A percentile compares a stretch with the other conserved stretches of the same genome.
Evolutionary conservation across 768 basidiomycete species (phyloP).

Genomic region (Tylopilus plumbeoviolaceoides): DNA sequence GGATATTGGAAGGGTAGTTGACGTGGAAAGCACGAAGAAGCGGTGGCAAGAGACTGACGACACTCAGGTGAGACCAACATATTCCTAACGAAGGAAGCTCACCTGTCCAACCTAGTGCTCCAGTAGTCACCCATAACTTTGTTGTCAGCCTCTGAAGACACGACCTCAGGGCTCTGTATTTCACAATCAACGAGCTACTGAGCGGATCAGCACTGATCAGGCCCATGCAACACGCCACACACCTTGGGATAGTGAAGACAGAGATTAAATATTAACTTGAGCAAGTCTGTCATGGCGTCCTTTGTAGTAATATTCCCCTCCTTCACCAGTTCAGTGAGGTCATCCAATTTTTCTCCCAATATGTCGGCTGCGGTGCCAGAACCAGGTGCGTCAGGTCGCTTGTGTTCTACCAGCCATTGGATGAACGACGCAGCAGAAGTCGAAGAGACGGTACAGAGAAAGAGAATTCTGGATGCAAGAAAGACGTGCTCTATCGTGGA

Average conservation of each 20-base stretch:
- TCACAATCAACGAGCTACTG: constrained; percentile 41
- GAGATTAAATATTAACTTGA: constrained; percentile 84
- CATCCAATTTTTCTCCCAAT: constrained; percentile 57
- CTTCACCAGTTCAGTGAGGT: constrained; percentile 46
- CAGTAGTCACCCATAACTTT: constrained; percentile 72
- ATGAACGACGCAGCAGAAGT: constrained; percentile 45
- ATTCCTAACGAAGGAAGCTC: constrained; percentile 22
- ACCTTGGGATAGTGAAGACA: constrained; percentile 81
- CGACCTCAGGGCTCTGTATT: constrained; percentile 31
- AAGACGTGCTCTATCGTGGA: constrained; percentile 64
- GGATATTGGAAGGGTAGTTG: constrained; percentile 58
- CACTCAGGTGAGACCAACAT: background rate
- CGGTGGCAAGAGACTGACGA: constrained; percentile 55
- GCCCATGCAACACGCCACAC: background rate
- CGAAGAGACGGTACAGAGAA: constrained; percentile 60
- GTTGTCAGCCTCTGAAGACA: constrained; percentile 13
- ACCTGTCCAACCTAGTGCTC: constrained; percentile 72
- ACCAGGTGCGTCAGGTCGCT: constrained; percentile 41
- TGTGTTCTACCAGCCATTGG: constrained; percentile 60
- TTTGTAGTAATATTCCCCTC: constrained; percentile 39
- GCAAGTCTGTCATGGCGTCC: constrained; percentile 76
- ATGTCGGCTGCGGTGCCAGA: constrained; percentile 56
- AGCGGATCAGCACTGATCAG: background rate
- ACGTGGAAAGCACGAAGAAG: constrained; percentile 66
- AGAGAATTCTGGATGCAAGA: constrained; percentile 71